Percentiles rank a stretch among this genome's conserved stretches.
phyloP scores from a whole-genome alignment of 257 asterid species.

The Solanum clarkiae region DNA sequence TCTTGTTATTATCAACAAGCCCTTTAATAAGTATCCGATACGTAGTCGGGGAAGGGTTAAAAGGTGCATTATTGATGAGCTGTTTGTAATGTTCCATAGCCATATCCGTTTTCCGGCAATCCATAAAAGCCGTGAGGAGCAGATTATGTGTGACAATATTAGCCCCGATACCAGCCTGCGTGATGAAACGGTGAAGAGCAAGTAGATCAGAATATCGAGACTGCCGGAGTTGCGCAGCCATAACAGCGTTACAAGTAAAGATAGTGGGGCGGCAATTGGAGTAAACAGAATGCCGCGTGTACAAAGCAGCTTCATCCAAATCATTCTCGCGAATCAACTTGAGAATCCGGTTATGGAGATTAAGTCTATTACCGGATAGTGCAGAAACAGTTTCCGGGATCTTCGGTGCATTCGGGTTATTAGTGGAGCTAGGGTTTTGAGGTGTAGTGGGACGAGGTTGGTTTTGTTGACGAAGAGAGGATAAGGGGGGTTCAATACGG shows the following conservation, averaged over 20 bases:
- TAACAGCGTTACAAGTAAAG: conserved; percentile 69
- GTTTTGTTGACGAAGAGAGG: conserved; percentile 56
- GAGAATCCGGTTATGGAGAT: conserved; percentile 63
- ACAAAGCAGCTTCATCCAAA: conserved; percentile 83
- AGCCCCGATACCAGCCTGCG: conserved; percentile 76
- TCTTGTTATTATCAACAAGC: conserved; percentile 47
- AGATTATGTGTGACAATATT: conserved; percentile 66
- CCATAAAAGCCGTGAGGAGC: conserved; percentile 60
- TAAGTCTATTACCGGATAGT: conserved; percentile 64
- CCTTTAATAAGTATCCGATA: conserved; percentile 65
- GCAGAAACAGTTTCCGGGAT: conserved; percentile 72
- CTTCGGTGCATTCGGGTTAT: conserved; percentile 76
- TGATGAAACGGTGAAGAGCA: conserved; percentile 76
- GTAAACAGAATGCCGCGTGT: conserved; percentile 86
- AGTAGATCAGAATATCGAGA: conserved; percentile 63
- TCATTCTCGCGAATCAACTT: conserved; percentile 83
- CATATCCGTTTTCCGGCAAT: conserved; percentile 65
- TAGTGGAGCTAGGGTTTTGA: conserved; percentile 12
- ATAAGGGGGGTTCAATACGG: conserved; percentile 72
- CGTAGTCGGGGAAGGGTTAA: conserved; percentile 66
- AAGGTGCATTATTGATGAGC: conserved; percentile 55
- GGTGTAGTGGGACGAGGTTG: conserved; percentile 30
- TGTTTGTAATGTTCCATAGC: conserved; percentile 84
- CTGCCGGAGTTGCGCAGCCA: conserved; percentile 86
- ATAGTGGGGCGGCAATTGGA: conserved; percentile 90